Percentiles rank a stretch among this genome's conserved stretches.
Evolutionary conservation across 2,329 filamentous ascomycete genomes (phyloP).

Genomic region (Colletotrichum godetiae): DNA sequence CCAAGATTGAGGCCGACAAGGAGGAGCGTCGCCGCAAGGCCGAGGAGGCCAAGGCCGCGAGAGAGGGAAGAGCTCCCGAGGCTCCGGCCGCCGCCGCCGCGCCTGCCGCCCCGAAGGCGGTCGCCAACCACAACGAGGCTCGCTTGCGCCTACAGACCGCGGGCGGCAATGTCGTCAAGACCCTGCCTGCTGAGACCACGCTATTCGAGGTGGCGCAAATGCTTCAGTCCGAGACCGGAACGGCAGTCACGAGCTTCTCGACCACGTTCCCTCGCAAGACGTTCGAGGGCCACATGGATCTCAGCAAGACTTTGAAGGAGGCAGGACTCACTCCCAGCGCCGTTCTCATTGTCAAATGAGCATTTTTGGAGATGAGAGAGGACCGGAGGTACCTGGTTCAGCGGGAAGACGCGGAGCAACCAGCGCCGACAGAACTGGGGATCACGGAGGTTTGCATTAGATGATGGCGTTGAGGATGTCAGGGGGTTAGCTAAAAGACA

Average conservation of each 20-base stretch:
- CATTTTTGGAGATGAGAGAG: slow-evolving; percentile 13
- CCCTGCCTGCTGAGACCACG: slow-evolving; percentile 88
- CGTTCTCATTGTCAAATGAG: slow-evolving; percentile 80
- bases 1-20: slow-evolving; percentile 95
- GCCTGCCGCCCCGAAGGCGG: slow-evolving; percentile 66
- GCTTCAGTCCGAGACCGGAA: slow-evolving; percentile 76
- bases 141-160: slow-evolving; percentile 84
- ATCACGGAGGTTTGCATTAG: not conserved
- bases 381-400: slow-evolving; percentile 6
- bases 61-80: slow-evolving; percentile 76
- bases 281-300: slow-evolving; percentile 76
- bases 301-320: slow-evolving; percentile 92
- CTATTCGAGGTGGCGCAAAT: slow-evolving; percentile 90
- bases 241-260: slow-evolving; percentile 79
- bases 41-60: slow-evolving; percentile 84
- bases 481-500: not conserved
- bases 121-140: slow-evolving; percentile 81
- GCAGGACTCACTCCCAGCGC: slow-evolving; percentile 90
- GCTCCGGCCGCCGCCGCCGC: slow-evolving; percentile 55
- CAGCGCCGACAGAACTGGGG: not conserved
- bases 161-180: slow-evolving; percentile 84
- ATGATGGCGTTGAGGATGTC: not conserved
- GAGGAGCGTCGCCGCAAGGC: slow-evolving; percentile 87
- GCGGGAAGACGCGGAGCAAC: too few species aligned
- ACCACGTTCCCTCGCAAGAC: slow-evolving; percentile 90